Evolutionary conservation across 2,329 filamentous ascomycete species (phyloP).

Genomic region (Sporothrix phasma): DNA sequence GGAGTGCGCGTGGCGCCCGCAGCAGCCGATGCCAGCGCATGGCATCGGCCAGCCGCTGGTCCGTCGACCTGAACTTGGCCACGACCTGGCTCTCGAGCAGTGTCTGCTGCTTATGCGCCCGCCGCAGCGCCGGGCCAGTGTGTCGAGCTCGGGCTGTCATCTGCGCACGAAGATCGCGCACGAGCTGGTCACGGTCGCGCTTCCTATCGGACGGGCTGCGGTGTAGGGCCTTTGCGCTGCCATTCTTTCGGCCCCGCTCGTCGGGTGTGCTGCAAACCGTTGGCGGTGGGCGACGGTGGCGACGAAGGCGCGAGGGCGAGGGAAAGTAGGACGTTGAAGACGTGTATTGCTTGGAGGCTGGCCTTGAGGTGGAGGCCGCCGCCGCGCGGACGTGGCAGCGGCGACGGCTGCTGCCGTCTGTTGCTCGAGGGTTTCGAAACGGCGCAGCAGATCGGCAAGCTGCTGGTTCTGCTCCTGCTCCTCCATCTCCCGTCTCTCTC

Average conservation of each 20-base stretch:
- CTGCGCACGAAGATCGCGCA: constrained; percentile 50
- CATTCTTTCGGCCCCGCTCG: background rate
- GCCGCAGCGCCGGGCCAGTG: constrained; percentile 79
- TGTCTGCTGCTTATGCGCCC: constrained; percentile 82
- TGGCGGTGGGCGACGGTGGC: background rate
- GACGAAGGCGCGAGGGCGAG: background rate
- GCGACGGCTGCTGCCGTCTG: constrained; percentile 19
- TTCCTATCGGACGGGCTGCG: constrained; percentile 19
- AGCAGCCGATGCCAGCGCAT: constrained; percentile 63
- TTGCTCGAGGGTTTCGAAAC: constrained; percentile 61
- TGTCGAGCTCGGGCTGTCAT: constrained; percentile 78
- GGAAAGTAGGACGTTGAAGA: constrained; percentile 1
- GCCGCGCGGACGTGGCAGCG: background rate
- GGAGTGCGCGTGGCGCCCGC: constrained; percentile 45
- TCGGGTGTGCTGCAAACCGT: background rate
- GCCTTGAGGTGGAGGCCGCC: background rate
- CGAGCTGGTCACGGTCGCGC: constrained; percentile 25
- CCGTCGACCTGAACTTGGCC: constrained; percentile 59
- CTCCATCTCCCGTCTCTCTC: constrained; percentile 16
- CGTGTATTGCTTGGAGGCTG: background rate
- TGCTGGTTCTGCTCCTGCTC: constrained; percentile 27
- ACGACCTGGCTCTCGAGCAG: constrained; percentile 68
- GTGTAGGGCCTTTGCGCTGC: background rate
- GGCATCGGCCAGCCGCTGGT: constrained; percentile 63
- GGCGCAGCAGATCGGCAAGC: constrained; percentile 49